A percentile compares a stretch with the other conserved stretches of the same genome.
phyloP scores from a whole-genome alignment of 352 stramenopile genomes.

The Globisporangium radiosum region DNA sequence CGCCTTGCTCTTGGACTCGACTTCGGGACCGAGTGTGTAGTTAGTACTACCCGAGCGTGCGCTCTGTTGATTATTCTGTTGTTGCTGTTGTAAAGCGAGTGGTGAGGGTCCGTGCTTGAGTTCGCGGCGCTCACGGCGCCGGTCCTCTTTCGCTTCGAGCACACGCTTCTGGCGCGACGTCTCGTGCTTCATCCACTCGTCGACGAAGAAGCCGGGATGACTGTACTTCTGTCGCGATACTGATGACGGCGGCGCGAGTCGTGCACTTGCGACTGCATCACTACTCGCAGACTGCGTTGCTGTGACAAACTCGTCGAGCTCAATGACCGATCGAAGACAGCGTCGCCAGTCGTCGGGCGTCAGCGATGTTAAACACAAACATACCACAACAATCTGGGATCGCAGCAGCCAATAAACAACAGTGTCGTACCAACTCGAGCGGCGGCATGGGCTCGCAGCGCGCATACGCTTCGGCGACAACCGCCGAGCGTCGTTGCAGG shows the following conservation, averaged over 20 bases:
- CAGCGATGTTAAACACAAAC: too few relatives aligned
- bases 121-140: conserved; percentile 14
- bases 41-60: conserved; percentile 15
- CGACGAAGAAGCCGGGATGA: conserved; percentile 48
- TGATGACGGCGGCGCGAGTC: not conserved
- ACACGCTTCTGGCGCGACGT: conserved; percentile 22
- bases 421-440: conserved; percentile 29
- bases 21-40: conserved; percentile 1
- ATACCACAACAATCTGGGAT: too few relatives aligned
- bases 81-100: conserved; percentile 8
- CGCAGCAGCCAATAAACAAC: too few relatives aligned
- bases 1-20: conserved; percentile 11
- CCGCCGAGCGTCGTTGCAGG: conserved; percentile 7
- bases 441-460: conserved; percentile 32
- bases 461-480: conserved; percentile 23
- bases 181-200: conserved; percentile 53
- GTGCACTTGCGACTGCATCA: not conserved
- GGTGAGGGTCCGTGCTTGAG: conserved; percentile 3
- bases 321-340: not conserved
- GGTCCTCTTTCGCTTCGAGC: conserved; percentile 26
- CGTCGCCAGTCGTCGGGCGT: too few relatives aligned
- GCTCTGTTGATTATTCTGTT: conserved; percentile 14
- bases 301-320: conserved; percentile 36
- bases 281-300: not conserved
- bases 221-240: conserved; percentile 46